Evolutionary conservation across 306 rosid species (phyloP).

Genomic region (Mimosa bimucronata): DNA sequence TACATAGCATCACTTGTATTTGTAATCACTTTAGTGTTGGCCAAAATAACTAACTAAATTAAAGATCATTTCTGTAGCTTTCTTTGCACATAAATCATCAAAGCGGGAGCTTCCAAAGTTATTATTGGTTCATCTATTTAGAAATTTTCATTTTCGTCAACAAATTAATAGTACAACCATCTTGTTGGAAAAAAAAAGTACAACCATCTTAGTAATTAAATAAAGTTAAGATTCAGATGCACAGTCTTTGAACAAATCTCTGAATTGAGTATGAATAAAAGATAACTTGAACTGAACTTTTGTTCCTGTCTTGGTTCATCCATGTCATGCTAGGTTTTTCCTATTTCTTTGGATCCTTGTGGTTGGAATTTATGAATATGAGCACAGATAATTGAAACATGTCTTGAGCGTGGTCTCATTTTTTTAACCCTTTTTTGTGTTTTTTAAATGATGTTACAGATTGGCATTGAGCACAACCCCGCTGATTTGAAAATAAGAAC

Average conservation of each 20-base stretch:
- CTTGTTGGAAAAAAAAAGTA: background rate
- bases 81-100: background rate
- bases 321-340: background rate
- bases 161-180: too few relatives aligned
- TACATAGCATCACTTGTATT: background rate
- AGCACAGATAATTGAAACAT: background rate
- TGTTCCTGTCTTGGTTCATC: slow-evolving; percentile 9
- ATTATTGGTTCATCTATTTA: background rate
- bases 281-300: slow-evolving; percentile 10
- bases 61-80: background rate
- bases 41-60: background rate
- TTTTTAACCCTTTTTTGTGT: slow-evolving; percentile 28
- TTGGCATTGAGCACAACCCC: slow-evolving; percentile 71
- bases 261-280: slow-evolving; percentile 2
- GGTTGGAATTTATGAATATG: background rate
- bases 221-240: background rate
- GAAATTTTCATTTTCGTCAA: background rate
- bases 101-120: background rate
- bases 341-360: background rate
- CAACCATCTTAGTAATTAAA: background rate
- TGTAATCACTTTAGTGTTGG: background rate
- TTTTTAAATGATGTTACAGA: slow-evolving; percentile 59
- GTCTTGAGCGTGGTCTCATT: slow-evolving; percentile 15
- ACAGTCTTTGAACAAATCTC: background rate
- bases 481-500: slow-evolving; percentile 64